Evolutionary conservation across 73 alveolate species (phyloP).

Genomic region (Stentor roeselii): DNA sequence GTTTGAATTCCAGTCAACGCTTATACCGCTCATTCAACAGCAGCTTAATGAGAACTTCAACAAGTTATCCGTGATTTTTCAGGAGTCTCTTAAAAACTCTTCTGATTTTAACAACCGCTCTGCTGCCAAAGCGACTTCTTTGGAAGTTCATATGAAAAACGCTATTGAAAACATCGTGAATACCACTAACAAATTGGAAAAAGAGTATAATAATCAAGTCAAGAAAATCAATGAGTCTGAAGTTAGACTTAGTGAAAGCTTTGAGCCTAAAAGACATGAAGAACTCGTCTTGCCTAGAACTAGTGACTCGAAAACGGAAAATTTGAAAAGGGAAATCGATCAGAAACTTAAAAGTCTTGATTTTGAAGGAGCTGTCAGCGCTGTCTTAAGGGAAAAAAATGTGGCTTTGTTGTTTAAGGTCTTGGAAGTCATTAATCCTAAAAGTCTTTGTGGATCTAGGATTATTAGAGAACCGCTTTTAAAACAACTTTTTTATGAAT

Average conservation of each 20-base stretch:
- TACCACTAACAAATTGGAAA: not conserved
- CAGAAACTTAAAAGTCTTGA: not conserved
- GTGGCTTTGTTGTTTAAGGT: not conserved
- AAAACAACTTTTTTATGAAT: not conserved
- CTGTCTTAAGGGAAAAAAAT: not conserved
- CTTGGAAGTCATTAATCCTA: not conserved
- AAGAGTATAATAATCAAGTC: not conserved
- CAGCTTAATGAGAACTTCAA: not conserved
- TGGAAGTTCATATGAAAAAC: slow-evolving; percentile 20
- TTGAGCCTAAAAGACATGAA: not conserved
- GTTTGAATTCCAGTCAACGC: not conserved
- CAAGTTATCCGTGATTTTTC: not conserved
- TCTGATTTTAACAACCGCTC: not conserved
- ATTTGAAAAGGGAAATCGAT: slow-evolving; percentile 6
- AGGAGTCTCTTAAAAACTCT: not conserved
- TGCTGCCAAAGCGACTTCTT: slow-evolving; percentile 1
- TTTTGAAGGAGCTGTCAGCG: not conserved
- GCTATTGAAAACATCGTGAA: not conserved
- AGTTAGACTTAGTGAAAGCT: not conserved
- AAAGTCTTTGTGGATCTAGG: not conserved
- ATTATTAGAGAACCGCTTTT: not conserved
- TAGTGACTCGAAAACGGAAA: not conserved
- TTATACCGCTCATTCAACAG: not conserved
- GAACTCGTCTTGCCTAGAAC: not conserved
- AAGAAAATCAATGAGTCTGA: not conserved